Percentiles rank a stretch among this genome's conserved stretches.
Conservation (phyloP, 768 basidiomycete genomes). For the Russula abietina region DNA sequence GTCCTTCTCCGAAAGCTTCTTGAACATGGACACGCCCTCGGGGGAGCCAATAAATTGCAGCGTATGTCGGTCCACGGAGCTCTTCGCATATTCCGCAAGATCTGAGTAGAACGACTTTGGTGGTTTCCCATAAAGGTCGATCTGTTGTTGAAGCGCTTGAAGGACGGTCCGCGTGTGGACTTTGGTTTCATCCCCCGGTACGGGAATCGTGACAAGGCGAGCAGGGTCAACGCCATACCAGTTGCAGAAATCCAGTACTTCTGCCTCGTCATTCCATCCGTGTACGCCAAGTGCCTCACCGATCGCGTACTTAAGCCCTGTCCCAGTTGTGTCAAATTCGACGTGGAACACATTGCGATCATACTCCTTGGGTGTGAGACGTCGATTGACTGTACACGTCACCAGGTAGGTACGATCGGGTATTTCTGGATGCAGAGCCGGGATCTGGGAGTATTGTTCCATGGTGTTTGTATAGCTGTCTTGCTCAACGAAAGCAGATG, state of each 20-base stretch:
- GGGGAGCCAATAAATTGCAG: constrained; percentile 89
- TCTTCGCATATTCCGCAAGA: constrained; percentile 69
- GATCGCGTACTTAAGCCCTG: constrained; percentile 90
- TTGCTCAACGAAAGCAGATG: constrained; percentile 63
- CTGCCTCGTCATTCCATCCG: constrained; percentile 92
- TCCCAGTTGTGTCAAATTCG: constrained; percentile 88
- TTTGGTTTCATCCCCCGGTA: constrained; percentile 52
- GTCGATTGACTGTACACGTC: constrained; percentile 88
- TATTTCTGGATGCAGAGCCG: constrained; percentile 77
- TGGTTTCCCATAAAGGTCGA: constrained; percentile 93
- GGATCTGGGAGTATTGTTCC: constrained; percentile 51
- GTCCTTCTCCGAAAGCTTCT: constrained; percentile 92
- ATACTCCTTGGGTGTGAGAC: constrained; percentile 91
- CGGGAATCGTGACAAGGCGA: constrained; percentile 75
- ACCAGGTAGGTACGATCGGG: constrained; percentile 89
- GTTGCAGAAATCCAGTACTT: constrained; percentile 81
- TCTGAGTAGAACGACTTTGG: constrained; percentile 94
- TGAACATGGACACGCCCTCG: constrained; percentile 88
- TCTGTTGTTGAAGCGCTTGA: constrained; percentile 92
- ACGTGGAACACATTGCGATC: constrained; percentile 99
- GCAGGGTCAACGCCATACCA: constrained; percentile 89
- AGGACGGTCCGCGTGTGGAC: constrained; percentile 92
- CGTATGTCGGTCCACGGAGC: constrained; percentile 64
- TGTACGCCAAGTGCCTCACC: constrained; percentile 97
- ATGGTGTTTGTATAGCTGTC: constrained; percentile 31